Conservation (phyloP, 2,329 filamentous ascomycete genomes). For the Colletotrichum melonis region DNA sequence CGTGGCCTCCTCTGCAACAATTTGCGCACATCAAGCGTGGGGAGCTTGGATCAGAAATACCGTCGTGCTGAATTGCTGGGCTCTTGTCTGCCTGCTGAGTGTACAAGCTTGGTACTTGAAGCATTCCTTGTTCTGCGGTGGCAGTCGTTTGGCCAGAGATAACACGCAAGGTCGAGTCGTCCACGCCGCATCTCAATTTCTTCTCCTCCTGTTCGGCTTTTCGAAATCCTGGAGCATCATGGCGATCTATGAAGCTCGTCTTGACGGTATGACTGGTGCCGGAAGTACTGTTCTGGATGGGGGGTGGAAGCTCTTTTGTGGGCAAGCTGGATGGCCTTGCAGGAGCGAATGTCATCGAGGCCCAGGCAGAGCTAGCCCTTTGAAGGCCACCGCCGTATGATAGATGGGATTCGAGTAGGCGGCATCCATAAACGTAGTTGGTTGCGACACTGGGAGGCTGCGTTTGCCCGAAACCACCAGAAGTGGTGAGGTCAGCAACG, state of each 20-base stretch:
- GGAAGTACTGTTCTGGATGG: not conserved
- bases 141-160: not conserved
- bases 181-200: not conserved
- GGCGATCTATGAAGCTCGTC: not conserved
- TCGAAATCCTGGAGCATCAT: not conserved
- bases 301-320: no score
- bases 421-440: not conserved
- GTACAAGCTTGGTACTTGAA: not conserved
- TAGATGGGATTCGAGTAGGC: not conserved
- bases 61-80: not conserved
- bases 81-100: not conserved
- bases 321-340: not conserved
- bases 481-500: not conserved
- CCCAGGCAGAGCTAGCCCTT: constrained; percentile 1
- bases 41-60: not conserved
- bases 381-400: constrained; percentile 7
- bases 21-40: not conserved
- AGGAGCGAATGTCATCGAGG: constrained; percentile 4
- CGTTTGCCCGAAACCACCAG: not conserved
- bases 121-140: not conserved
- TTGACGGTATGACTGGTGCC: not conserved
- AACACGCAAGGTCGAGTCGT: not conserved
- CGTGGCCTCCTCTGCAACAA: constrained; percentile 5
- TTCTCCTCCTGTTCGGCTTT: not conserved
- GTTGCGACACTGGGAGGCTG: not conserved